Evolutionary conservation across 768 basidiomycete species (phyloP), one percentile per base, ranked within the genome.

Genomic region (Paxillus involutus): DNA sequence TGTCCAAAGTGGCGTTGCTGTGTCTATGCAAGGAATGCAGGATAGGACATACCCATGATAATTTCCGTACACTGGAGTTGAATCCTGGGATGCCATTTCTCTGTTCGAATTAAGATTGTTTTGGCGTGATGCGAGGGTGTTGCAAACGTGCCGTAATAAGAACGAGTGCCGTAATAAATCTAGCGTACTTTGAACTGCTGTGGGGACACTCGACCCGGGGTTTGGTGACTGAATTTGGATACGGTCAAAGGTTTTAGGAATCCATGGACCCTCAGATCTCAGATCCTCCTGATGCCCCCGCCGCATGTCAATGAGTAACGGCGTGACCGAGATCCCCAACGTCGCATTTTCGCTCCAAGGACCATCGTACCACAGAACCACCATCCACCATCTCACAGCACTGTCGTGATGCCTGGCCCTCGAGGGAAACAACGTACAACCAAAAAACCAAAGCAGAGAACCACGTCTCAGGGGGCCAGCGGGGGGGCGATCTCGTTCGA

Each of bases 21-120:
- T 12, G 29, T n/a, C 36, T n/a, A 13, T 8, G 16, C 12, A 24
- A 26, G 36, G 21, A 4, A 9, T 37, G 4, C 16, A 14, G 14
- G 4, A 5, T 26, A 44, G 35, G n/a, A 50, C 71, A 55, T 61
- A 86, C 88, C 83, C 83, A 65, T 83, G 81, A 66, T 91, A 91
- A 66, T 91, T 91, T 55, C 89, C 90, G 66, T 89, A 74, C 24
- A 80, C 75, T 12, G 82, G 82, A 44, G 12, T 44, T 16, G 53
- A 48, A 14, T 24, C 44, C 32, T n/a, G n/a, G n/a, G n/a, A n/a
- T n/a, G n/a, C n/a, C n/a, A n/a, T n/a, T n/a, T n/a, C n/a, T n/a
- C n/a, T n/a, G n/a, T n/a, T n/a, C n/a, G n/a, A n/a, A 26, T 26
- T 26, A 1, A 21, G 3, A 1, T 21, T 21, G 21, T 3, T 21